Evolutionary conservation across 2,329 filamentous ascomycete species (phyloP), one percentile per base, ranked within the genome.

Genomic region (Xylaria sp.): DNA sequence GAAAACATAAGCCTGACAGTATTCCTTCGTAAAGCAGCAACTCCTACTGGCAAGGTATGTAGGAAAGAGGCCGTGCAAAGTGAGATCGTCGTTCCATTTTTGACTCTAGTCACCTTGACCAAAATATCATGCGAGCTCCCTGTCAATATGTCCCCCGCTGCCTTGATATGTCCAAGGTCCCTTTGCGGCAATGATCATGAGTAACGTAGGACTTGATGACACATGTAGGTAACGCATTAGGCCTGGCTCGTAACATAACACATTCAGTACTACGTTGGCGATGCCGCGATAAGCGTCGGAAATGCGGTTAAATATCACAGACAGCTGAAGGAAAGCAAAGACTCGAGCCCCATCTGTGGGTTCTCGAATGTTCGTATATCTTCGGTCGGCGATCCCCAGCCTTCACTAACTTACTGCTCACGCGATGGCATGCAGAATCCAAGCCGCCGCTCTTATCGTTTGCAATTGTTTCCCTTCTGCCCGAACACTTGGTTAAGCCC

Each of bases 231-330:
- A n/a, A 39, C 55, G 32, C 13, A 53, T 32, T 12, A 13, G n/a
- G 15, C 30, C 1, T 13, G n/a, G 25, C 12, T 57, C 10, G 41
- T 34, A 60, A 36, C 10, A 34, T 23, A 20, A 43, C 28, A 28
- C 48, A 45, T 39, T 36, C 20, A 34, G 60, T 60, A 55, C 12
- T 13, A 39, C 15, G 36, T 57, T 61, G 36, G 30, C 13, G 48
- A 34, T 25, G 13, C 25, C 57, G 66, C 62, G 60, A 48, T 58
- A 68, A 65, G 56, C 56, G 58, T 53, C 52, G 34, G 46, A 53
- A 68, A 59, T 59, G 45, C 30, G 50, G 48, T 52, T 62, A 39
- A 61, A 58, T 57, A 13, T 52, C 25, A 32, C 57, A 23, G 36
- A 57, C 7, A 53, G 25, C 52, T 56, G 32, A 57, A 52, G n/a